Conservation (phyloP, 169 alveolate species). For the Plasmodium gallinaceum region DNA sequence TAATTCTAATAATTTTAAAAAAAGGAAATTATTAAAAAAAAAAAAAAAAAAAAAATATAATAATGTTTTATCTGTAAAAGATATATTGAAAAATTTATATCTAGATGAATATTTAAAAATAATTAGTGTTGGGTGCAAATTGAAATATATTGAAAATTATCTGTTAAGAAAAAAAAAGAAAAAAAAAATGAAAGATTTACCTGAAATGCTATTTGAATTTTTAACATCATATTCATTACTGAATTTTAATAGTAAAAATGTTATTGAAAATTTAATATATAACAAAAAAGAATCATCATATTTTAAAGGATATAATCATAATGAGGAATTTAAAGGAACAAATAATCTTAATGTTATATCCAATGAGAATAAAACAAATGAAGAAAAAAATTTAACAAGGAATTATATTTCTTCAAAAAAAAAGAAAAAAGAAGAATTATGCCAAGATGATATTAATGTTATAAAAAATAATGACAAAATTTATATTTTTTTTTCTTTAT, state of each 20-base stretch:
- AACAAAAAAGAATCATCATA: constrained; percentile 16
- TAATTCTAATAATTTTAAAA: background rate
- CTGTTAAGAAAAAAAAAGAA: constrained; percentile 41
- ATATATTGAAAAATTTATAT: constrained; percentile 57
- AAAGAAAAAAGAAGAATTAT: constrained; percentile 3
- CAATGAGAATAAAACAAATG: background rate
- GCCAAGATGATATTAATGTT: constrained; percentile 37
- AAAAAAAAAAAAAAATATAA: background rate
- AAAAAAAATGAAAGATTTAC: constrained; percentile 55
- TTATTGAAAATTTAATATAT: constrained; percentile 34
- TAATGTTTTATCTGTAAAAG: constrained; percentile 27
- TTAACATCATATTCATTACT: constrained; percentile 71
- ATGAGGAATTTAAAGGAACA: background rate
- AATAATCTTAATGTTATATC: too few relatives aligned
- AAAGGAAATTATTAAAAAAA: constrained; percentile 15
- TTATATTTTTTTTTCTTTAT: constrained; percentile 34
- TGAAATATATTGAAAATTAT: constrained; percentile 69
- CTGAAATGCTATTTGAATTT: constrained; percentile 56
- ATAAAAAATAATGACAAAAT: constrained; percentile 57
- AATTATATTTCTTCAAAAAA: background rate
- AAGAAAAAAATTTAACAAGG: background rate
- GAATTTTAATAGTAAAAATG: constrained; percentile 23
- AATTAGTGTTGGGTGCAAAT: constrained; percentile 53
- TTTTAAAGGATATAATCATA: constrained; percentile 3
- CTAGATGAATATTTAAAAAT: constrained; percentile 66